These are phyloP conservation scores for Boletus sensibilis DNA, from an alignment of 768 basidiomycete genomes.

Conservation along the genomic window DNA sequence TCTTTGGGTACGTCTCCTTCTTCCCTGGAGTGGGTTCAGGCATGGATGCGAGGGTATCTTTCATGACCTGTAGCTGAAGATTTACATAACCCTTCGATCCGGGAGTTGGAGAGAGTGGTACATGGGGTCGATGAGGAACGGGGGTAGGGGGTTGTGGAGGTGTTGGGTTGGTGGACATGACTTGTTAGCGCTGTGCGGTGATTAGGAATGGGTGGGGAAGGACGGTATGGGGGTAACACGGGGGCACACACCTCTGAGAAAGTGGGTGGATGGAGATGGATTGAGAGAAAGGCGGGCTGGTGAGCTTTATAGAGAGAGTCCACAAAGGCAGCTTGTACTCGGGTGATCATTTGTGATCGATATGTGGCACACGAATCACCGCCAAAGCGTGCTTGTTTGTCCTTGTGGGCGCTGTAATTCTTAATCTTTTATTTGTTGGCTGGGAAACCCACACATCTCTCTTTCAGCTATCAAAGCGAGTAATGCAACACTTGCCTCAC, in stretches of 20 bases:
- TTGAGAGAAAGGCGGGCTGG: not conserved
- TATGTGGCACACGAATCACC: conserved; percentile 23
- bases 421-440: conserved; percentile 31
- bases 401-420: conserved; percentile 41
- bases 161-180: conserved; percentile 18
- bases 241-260: conserved; percentile 4
- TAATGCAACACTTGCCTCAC: not conserved
- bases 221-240: not conserved
- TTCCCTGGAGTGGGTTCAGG: conserved; percentile 17
- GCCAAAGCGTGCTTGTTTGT: conserved; percentile 45
- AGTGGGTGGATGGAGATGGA: not conserved
- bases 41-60: conserved; percentile 14
- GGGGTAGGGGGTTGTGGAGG: conserved; percentile 11
- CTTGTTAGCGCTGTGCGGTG: conserved; percentile 1
- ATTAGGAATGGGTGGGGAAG: not conserved
- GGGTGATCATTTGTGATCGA: conserved; percentile 33
- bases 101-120: conserved; percentile 13
- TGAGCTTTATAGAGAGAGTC: conserved; percentile 27
- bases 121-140: not conserved
- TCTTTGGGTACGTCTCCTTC: not conserved
- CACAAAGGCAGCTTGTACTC: conserved; percentile 29
- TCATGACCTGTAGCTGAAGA: conserved; percentile 21
- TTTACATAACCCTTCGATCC: conserved; percentile 19
- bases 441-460: conserved; percentile 19
- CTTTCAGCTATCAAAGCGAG: conserved; percentile 6